Conservation (phyloP, 306 rosid genomes). For the Pueraria montana region DNA sequence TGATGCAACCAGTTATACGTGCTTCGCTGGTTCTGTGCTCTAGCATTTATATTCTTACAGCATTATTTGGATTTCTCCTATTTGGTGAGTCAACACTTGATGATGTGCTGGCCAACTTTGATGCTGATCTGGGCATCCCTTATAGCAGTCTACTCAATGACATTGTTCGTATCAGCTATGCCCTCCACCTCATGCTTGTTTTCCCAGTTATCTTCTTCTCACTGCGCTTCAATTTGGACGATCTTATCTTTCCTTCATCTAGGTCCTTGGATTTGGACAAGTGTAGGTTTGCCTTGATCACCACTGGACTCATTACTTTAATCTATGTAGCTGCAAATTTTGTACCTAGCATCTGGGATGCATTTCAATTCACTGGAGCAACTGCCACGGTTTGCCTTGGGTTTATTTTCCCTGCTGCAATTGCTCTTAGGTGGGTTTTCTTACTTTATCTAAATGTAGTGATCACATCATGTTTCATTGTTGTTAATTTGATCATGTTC, state of each 20-base stretch:
- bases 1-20: conserved; percentile 63
- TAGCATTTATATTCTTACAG: conserved; percentile 63
- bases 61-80: conserved; percentile 70
- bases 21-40: conserved; percentile 72
- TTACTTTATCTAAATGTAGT: not conserved
- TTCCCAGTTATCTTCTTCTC: conserved; percentile 75
- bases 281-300: conserved; percentile 56
- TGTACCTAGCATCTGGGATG: conserved; percentile 76
- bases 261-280: conserved; percentile 53
- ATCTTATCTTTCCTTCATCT: conserved; percentile 64
- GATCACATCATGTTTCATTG: conserved; percentile 28
- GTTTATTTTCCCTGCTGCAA: conserved; percentile 76
- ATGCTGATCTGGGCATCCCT: conserved; percentile 72
- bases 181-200: conserved; percentile 78
- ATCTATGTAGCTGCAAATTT: conserved; percentile 72
- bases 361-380: conserved; percentile 79
- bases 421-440: conserved; percentile 66
- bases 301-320: conserved; percentile 58
- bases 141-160: conserved; percentile 67
- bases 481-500: conserved; percentile 11
- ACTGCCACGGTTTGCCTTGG: conserved; percentile 82
- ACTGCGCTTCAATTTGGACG: conserved; percentile 67
- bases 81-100: conserved; percentile 78
- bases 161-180: conserved; percentile 74
- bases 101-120: conserved; percentile 78